Evolutionary conservation across 73 alveolate species (phyloP), one percentile per base, ranked within the genome.

Genomic region (Diophrys sp.): DNA sequence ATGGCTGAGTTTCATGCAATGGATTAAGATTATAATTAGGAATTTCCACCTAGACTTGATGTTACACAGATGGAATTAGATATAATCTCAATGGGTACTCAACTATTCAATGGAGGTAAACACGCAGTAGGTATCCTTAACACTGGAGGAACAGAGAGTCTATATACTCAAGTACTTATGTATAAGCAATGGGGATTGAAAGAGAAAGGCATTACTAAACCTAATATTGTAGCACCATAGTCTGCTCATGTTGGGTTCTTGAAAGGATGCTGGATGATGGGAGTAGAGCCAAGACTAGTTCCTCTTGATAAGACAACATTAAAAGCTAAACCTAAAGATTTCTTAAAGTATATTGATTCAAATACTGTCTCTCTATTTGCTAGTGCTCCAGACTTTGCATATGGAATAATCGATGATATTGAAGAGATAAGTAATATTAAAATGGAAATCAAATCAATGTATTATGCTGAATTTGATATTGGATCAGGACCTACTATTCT

Each of bases 121-220:
- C 98, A 94, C 56, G 69, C 98, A 0, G 91, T 95, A 82, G 99
- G 99, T 0, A 56, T 96, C 71, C 69, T 94, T 28, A 97, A 99
- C 29, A 73, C 97, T 54, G 99, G 99, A 14, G 99, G 99, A 67
- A 97, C 99, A 0, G 99, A 96, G 89, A 87, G 98, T 26, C 89
- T 96, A n/a, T 27, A 95, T 74, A 67, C 93, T 73, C 98, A 98
- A 11, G 86, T 94, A 56, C 84, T 95, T 73, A 97, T 97, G 55
- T 97, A 98, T 71, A 94, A 90, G 68, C 56, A 71, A 55, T 89
- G 95, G 88, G 98, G 85, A 33, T 85, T 80, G 69, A 68, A 75
- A 71, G 75, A 54, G 53, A 95, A 92, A 73, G 91, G 93, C 2
- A 91, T 89, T 24, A 75, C 77, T 23, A 75, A 82, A 1, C 98